These are phyloP conservation scores for Chamaenerion angustifolium DNA, from an alignment of 345 rosid species.

Conservation along the genomic window DNA sequence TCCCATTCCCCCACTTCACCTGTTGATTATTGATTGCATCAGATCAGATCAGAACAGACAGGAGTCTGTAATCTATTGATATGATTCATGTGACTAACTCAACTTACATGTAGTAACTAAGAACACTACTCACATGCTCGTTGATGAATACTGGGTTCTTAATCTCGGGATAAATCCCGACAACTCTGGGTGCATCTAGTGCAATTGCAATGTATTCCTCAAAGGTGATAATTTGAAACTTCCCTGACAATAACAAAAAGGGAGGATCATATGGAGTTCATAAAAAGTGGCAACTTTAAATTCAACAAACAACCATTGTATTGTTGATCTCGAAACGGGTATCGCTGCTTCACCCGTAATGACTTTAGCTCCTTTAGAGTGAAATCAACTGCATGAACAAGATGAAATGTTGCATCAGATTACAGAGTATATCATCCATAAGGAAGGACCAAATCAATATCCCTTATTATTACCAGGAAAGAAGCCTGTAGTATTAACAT, in stretches of 20 bases:
- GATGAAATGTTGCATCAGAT: not conserved
- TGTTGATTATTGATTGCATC: conserved; percentile 14
- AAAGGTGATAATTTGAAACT: conserved; percentile 62
- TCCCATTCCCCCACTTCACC: conserved; percentile 79
- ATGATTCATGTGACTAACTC: not conserved
- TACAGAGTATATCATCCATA: too few relatives aligned
- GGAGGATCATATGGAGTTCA: not conserved
- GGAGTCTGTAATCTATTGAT: too few relatives aligned
- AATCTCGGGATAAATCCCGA: conserved; percentile 96
- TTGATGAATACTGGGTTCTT: conserved; percentile 83
- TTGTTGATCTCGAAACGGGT: conserved; percentile 65
- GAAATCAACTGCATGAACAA: conserved; percentile 81
- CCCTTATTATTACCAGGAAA: conserved; percentile 37
- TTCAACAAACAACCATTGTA: conserved; percentile 43
- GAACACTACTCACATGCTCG: conserved; percentile 42
- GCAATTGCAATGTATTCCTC: conserved; percentile 86
- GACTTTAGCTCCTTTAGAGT: conserved; percentile 55
- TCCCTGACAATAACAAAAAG: conserved; percentile 34
- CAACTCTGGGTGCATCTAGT: conserved; percentile 66
- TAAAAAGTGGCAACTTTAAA: not conserved
- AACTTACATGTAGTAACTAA: not conserved
- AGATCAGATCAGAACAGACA: too few relatives aligned
- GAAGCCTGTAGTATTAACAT: conserved; percentile 59
- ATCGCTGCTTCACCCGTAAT: conserved; percentile 74
- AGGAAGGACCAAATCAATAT: too few relatives aligned